These are phyloP conservation scores for Polytrichum commune DNA, from an alignment of 225 moss, liverwort and hornwort genomes.

Conservation along the genomic window DNA sequence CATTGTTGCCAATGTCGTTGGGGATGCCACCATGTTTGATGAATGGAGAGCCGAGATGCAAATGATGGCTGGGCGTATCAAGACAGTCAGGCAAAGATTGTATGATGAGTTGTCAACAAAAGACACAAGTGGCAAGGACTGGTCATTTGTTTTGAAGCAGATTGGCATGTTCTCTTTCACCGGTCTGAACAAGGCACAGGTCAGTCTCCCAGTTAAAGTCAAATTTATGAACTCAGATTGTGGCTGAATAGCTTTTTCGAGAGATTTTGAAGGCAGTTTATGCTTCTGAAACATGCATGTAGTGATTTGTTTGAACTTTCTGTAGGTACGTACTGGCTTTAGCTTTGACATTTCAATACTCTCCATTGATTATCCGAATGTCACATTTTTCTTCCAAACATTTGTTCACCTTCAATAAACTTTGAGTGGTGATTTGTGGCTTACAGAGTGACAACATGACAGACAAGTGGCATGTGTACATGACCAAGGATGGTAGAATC, in stretches of 20 bases:
- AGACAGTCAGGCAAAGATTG: slow-evolving; percentile 77
- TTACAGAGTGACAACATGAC: slow-evolving; percentile 95
- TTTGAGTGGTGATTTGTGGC: slow-evolving; percentile 1
- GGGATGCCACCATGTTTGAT: slow-evolving; percentile 80
- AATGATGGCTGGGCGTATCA: slow-evolving; percentile 94
- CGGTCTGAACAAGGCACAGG: slow-evolving; percentile 90
- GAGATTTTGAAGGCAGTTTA: too few species aligned
- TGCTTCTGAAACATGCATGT: too few species aligned
- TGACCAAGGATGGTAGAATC: slow-evolving; percentile 97
- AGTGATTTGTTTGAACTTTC: too few species aligned
- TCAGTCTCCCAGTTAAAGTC: slow-evolving; percentile 7
- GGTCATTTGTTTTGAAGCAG: slow-evolving; percentile 93
- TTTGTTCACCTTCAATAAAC: too few species aligned
- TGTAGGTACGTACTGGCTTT: too few species aligned
- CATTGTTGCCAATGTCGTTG: slow-evolving; percentile 90
- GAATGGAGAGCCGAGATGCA: slow-evolving; percentile 99
- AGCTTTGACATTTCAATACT: too few species aligned
- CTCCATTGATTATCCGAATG: too few species aligned
- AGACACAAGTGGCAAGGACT: slow-evolving; percentile 84
- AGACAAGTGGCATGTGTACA: slow-evolving; percentile 92
- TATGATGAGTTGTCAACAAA: slow-evolving; percentile 71
- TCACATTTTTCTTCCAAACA: too few species aligned
- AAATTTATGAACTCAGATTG: too few species aligned
- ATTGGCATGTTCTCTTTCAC: slow-evolving; percentile 99
- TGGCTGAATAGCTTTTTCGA: too few species aligned